Evolutionary conservation across 306 rosid genomes (phyloP).

Genomic region (Vigna hirtella): DNA sequence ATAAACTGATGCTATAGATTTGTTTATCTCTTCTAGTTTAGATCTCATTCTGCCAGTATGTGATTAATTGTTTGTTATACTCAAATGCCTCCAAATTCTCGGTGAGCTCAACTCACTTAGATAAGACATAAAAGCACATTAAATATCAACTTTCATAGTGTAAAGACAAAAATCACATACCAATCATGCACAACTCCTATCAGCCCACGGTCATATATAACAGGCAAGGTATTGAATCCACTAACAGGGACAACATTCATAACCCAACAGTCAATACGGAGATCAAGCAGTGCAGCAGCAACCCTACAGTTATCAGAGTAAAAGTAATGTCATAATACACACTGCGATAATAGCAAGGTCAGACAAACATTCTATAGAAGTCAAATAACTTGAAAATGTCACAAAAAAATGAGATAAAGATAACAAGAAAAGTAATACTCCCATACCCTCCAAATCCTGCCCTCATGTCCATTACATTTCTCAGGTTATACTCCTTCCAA

Average conservation of each 20-base stretch:
- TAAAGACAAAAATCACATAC: constrained; percentile 51
- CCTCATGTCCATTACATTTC: constrained; percentile 89
- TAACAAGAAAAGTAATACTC: constrained; percentile 11
- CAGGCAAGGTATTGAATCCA: constrained; percentile 84
- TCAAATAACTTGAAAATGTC: background rate
- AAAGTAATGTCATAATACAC: constrained; percentile 39
- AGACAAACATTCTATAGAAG: constrained; percentile 27
- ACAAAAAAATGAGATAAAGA: background rate
- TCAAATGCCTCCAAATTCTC: constrained; percentile 24
- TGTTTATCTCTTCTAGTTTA: background rate
- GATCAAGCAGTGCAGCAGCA: constrained; percentile 76
- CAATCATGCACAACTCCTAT: constrained; percentile 92
- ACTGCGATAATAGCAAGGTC: constrained; percentile 1
- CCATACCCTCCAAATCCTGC: constrained; percentile 95
- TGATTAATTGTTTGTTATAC: constrained; percentile 16
- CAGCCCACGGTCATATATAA: constrained; percentile 86
- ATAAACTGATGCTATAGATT: background rate
- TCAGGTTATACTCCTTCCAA: constrained; percentile 66
- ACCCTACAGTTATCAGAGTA: constrained; percentile 63
- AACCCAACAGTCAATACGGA: constrained; percentile 76
- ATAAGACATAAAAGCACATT: constrained; percentile 15
- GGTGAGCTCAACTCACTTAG: background rate
- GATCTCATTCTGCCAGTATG: constrained; percentile 6
- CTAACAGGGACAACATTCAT: constrained; percentile 85
- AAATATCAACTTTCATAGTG: constrained; percentile 8